Conservation (phyloP, 2,329 filamentous ascomycete genomes). For the Elsinoe perseae region DNA sequence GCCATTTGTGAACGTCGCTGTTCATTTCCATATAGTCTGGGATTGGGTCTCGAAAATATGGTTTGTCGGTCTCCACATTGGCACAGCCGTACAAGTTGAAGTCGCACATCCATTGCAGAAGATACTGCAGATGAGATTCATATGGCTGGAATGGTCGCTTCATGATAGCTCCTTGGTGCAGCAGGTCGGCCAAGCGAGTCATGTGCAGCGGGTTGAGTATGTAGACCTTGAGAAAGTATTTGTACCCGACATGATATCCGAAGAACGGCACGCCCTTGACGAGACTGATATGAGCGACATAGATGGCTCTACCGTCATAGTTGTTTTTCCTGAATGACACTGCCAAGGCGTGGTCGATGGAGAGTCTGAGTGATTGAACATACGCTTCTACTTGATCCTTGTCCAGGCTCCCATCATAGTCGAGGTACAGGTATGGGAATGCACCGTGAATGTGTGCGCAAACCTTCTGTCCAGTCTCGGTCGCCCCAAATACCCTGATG, state of each 20-base stretch:
- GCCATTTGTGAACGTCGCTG: slow-evolving; percentile 63
- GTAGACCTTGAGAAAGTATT: slow-evolving; percentile 88
- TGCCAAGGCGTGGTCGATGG: slow-evolving; percentile 84
- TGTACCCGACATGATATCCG: slow-evolving; percentile 88
- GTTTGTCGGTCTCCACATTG: slow-evolving; percentile 66
- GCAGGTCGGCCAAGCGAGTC: slow-evolving; percentile 76
- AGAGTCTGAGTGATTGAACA: slow-evolving; percentile 69
- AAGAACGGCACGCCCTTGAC: slow-evolving; percentile 95
- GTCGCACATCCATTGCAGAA: slow-evolving; percentile 96
- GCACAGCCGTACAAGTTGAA: slow-evolving; percentile 95
- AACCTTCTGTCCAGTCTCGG: slow-evolving; percentile 89
- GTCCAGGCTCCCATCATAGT: slow-evolving; percentile 63
- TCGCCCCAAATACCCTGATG: slow-evolving; percentile 83
- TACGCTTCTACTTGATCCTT: slow-evolving; percentile 58
- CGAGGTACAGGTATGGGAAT: slow-evolving; percentile 90
- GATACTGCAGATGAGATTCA: slow-evolving; percentile 85
- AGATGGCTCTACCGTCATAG: slow-evolving; percentile 60
- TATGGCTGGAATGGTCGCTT: slow-evolving; percentile 80
- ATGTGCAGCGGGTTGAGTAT: slow-evolving; percentile 80
- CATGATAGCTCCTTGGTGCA: slow-evolving; percentile 83
- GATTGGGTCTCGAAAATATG: slow-evolving; percentile 66
- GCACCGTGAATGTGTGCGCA: slow-evolving; percentile 94
- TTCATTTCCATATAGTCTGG: slow-evolving; percentile 60
- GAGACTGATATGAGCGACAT: slow-evolving; percentile 82
- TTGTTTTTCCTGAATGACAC: slow-evolving; percentile 74